Evolutionary conservation across 2,329 filamentous ascomycete species (phyloP).

Genomic region (Aspergillus novoparasiticus): DNA sequence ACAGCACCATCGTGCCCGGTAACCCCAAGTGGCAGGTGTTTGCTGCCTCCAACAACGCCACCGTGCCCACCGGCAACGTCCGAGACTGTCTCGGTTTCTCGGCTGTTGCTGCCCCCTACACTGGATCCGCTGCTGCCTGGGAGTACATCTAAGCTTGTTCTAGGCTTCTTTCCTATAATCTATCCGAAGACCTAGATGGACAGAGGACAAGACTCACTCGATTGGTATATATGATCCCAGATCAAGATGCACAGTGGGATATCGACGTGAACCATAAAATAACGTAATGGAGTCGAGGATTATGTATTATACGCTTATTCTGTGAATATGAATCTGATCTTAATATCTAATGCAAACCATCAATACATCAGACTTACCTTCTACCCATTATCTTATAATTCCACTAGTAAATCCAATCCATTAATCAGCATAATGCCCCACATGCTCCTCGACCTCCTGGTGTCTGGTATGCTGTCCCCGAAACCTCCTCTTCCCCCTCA

Average conservation of each 20-base stretch:
- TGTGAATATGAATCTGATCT: neutral
- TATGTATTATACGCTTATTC: neutral
- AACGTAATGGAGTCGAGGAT: neutral
- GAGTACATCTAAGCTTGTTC: slow-evolving; percentile 37
- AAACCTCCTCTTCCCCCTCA: slow-evolving; percentile 29
- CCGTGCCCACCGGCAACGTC: slow-evolving; percentile 41
- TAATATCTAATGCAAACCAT: neutral
- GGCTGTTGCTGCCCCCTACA: slow-evolving; percentile 31
- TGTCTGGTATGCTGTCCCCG: slow-evolving; percentile 25
- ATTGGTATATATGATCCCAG: neutral
- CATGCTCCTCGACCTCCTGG: slow-evolving; percentile 1
- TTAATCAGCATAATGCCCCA: neutral
- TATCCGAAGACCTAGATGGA: too few relatives aligned
- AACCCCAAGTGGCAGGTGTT: slow-evolving; percentile 41
- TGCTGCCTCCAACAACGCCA: slow-evolving; percentile 39
- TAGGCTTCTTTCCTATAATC: too few relatives aligned
- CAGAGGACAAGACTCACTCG: too few relatives aligned
- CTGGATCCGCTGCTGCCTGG: slow-evolving; percentile 33
- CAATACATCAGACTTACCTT: neutral
- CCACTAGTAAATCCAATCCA: neutral
- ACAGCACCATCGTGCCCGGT: slow-evolving; percentile 7
- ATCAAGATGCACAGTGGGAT: neutral
- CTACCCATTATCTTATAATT: neutral
- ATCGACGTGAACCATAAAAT: neutral
- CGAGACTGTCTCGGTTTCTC: slow-evolving; percentile 41